Base-by-base conservation (phyloP, 306 rosid genomes). In the Urtica urens region DNA sequence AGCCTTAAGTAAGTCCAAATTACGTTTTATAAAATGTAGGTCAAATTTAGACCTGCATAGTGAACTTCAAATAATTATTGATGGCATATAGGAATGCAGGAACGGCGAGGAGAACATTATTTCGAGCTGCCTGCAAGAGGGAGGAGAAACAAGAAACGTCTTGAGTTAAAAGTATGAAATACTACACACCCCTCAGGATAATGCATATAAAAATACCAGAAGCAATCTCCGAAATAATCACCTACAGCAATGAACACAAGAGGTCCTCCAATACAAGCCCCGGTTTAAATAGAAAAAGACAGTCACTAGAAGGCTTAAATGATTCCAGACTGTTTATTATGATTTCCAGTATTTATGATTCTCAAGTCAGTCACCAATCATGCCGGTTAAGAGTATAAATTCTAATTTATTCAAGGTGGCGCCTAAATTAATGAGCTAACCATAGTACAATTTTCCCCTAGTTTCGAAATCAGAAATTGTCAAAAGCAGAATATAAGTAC, bases 11-110 rank as follows among this genome's bases (percentile, higher is more conserved):
- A 37, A 10, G 19, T 15, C 10, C 8, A 11, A 40, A 39, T 39
- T 25, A 8, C 7, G 7, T 1, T n/a, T 18, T 54, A 39, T 10
- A 50, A 12, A 23, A 42, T 54, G 47, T 3, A 46, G 26, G 34
- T 13, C 53, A 39, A 8, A 65, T 24, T 21, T 44, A 52, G 75
- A 82, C 99, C 99, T 92, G 99, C 99, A 92, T 92, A 38, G 40
- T 86, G 74, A 92, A 92, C 86, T 92, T 86, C 62, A 92, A 84
- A 75, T 92, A 92, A 68, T 86, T 92, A 75, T 92, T 92, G 45
- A 92, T 73, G 50, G 96, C 99, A 73, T 92, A 92, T 22, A 92
- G 73, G 73, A 92, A 41, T 50, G 99, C 99, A 39, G 99, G 99
- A 66, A 92, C 70, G 45, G 99, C 99, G 44, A 92, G 99, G 72